A percentile compares a stretch with the other conserved stretches of the same genome.
phyloP scores from a whole-genome alignment of 1,139 yeast genomes.

The Maudiozyma humilis region DNA sequence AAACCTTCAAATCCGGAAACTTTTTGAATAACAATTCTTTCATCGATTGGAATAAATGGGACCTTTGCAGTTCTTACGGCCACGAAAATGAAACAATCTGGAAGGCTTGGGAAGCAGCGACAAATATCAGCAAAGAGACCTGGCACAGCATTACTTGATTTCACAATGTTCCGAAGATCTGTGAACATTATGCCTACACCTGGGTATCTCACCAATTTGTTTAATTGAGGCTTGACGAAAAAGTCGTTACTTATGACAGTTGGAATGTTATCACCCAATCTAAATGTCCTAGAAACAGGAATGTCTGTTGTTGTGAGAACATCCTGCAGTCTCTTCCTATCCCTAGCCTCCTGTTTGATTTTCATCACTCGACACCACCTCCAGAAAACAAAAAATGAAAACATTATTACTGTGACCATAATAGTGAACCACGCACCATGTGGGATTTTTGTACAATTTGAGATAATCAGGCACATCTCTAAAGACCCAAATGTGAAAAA shows the following conservation, averaged over 20 bases:
- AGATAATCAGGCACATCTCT: slow-evolving; percentile 1
- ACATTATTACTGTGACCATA: slow-evolving; percentile 2
- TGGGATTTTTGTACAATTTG: slow-evolving; percentile 2
- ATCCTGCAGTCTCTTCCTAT: slow-evolving; percentile 2
- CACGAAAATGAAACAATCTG: slow-evolving; percentile 2
- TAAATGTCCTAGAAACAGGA: not conserved
- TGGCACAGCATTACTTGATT: slow-evolving; percentile 2
- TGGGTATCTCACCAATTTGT: not conserved
- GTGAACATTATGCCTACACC: slow-evolving; percentile 2
- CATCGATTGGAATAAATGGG: slow-evolving; percentile 2
- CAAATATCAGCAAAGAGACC: slow-evolving; percentile 3
- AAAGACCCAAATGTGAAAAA: slow-evolving; percentile 1
- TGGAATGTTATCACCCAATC: not conserved
- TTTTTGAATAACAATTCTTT: slow-evolving; percentile 1
- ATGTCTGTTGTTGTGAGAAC: not conserved
- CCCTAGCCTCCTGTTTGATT: slow-evolving; percentile 2
- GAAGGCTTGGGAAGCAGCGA: slow-evolving; percentile 1
- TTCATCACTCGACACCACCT: slow-evolving; percentile 3
- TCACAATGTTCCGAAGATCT: not conserved
- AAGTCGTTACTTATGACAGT: not conserved
- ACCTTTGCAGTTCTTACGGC: slow-evolving; percentile 4
- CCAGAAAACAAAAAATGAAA: slow-evolving; percentile 3
- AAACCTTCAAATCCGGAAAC: slow-evolving; percentile 1
- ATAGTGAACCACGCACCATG: slow-evolving; percentile 4
- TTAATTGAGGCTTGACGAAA: slow-evolving; percentile 1